Evolutionary conservation across 768 basidiomycete species (phyloP).

Genomic region (Mycena polygramma): DNA sequence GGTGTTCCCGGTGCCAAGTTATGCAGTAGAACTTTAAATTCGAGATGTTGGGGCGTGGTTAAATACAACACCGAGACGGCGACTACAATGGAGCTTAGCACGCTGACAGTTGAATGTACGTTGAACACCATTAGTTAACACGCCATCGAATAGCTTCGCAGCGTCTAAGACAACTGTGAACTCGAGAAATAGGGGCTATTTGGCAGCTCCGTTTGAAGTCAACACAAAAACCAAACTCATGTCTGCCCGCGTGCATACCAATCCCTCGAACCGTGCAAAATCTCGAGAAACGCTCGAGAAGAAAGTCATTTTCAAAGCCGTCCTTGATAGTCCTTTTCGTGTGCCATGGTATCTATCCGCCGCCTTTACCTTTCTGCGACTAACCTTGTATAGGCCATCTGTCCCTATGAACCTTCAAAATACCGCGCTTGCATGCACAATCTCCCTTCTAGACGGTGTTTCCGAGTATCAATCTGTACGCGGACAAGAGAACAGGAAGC

Average conservation of each 20-base stretch:
- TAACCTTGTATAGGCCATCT: slow-evolving; percentile 63
- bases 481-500: slow-evolving; percentile 51
- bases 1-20: too few species aligned
- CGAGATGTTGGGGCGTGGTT: background rate
- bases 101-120: too few species aligned
- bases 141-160: too few species aligned
- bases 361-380: slow-evolving; percentile 21
- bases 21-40: too few species aligned
- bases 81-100: too few species aligned
- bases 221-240: slow-evolving; percentile 44
- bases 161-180: too few species aligned
- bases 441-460: slow-evolving; percentile 65
- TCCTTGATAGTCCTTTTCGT: slow-evolving; percentile 79
- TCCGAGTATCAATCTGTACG: slow-evolving; percentile 56
- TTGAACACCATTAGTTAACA: too few species aligned
- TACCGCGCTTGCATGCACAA: slow-evolving; percentile 62
- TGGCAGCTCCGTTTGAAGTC: background rate
- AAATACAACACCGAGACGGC: too few species aligned
- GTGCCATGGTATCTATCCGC: slow-evolving; percentile 68
- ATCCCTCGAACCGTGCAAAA: slow-evolving; percentile 75
- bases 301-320: slow-evolving; percentile 76
- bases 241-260: slow-evolving; percentile 68
- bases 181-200: background rate
- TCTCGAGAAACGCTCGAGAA: slow-evolving; percentile 60
- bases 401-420: slow-evolving; percentile 76